A percentile compares a stretch with the other conserved stretches of the same genome.
phyloP scores from a whole-genome alignment of 805 yeast species.

The Metschnikowia kunwiensis region DNA sequence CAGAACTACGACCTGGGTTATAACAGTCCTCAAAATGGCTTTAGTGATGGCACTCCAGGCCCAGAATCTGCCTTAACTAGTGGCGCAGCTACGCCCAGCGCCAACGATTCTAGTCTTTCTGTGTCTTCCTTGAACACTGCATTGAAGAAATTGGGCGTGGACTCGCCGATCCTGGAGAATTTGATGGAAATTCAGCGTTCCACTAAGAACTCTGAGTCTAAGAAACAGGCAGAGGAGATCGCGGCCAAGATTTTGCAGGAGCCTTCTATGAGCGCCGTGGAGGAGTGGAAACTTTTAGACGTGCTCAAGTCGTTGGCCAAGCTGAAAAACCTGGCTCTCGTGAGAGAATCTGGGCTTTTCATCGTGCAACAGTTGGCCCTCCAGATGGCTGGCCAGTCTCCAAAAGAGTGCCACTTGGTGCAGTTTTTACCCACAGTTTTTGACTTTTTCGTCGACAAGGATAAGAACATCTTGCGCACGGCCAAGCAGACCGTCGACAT shows the following conservation, averaged over 20 bases:
- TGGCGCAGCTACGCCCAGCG: slow-evolving; percentile 36
- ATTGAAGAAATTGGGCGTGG: slow-evolving; percentile 54
- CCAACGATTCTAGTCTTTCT: slow-evolving; percentile 61
- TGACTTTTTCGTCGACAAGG: slow-evolving; percentile 82
- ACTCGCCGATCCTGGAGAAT: slow-evolving; percentile 63
- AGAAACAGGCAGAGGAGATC: slow-evolving; percentile 51
- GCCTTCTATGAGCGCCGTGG: slow-evolving; percentile 39
- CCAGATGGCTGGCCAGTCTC: slow-evolving; percentile 62
- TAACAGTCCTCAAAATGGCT: slow-evolving; percentile 8
- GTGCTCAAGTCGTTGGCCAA: slow-evolving; percentile 64
- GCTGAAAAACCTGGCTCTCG: slow-evolving; percentile 67
- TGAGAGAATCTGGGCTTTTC: slow-evolving; percentile 74
- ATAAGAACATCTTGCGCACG: slow-evolving; percentile 76
- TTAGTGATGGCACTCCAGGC: slow-evolving; percentile 13
- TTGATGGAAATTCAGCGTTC: slow-evolving; percentile 52
- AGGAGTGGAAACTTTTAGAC: slow-evolving; percentile 64
- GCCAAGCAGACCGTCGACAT: slow-evolving; percentile 79
- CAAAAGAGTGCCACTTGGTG: slow-evolving; percentile 71
- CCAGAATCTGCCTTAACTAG: slow-evolving; percentile 23
- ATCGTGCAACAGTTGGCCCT: slow-evolving; percentile 57
- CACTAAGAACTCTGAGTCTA: slow-evolving; percentile 51
- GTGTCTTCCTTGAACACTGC: slow-evolving; percentile 71
- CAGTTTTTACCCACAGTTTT: slow-evolving; percentile 61
- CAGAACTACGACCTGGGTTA: slow-evolving; percentile 8
- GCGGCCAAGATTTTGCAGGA: slow-evolving; percentile 49